These are phyloP conservation scores for Fusarium duplospermum DNA, from an alignment of 2,329 filamentous ascomycete genomes.

Conservation along the genomic window DNA sequence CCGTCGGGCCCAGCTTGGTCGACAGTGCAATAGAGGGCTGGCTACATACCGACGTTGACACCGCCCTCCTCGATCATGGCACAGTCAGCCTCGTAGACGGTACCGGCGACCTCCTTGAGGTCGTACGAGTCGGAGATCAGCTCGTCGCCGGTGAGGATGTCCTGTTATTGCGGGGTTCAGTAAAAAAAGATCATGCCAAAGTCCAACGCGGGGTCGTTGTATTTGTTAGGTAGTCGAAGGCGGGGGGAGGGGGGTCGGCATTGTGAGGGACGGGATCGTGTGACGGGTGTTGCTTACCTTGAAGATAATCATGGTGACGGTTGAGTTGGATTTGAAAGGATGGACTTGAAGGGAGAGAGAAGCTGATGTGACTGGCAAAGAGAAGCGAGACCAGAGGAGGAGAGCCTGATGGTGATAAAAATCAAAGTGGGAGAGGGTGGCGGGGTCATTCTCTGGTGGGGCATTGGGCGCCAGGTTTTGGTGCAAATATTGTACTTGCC, in stretches of 20 bases:
- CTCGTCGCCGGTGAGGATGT: slow-evolving; percentile 91
- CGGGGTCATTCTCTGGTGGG: slow-evolving; percentile 37
- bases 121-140: slow-evolving; percentile 96
- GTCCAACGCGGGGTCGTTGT: slow-evolving; percentile 30
- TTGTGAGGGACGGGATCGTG: background rate
- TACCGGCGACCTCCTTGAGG: slow-evolving; percentile 81
- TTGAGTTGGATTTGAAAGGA: slow-evolving; percentile 39
- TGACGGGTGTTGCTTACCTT: slow-evolving; percentile 60
- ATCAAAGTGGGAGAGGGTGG: slow-evolving; percentile 41
- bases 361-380: slow-evolving; percentile 32
- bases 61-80: slow-evolving; percentile 85
- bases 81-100: slow-evolving; percentile 92
- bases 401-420: slow-evolving; percentile 44
- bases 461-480: slow-evolving; percentile 8
- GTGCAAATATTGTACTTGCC: background rate
- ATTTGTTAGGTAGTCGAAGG: background rate
- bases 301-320: slow-evolving; percentile 79
- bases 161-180: slow-evolving; percentile 66
- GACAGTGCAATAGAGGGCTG: background rate
- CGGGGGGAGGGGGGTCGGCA: slow-evolving; percentile 5
- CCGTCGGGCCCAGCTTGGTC: background rate
- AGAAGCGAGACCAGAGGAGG: slow-evolving; percentile 32
- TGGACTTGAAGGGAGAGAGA: slow-evolving; percentile 27
- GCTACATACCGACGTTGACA: slow-evolving; percentile 75
- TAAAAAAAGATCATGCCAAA: slow-evolving; percentile 38